Percentiles rank a stretch among this genome's conserved stretches.
Evolutionary conservation across 1,139 yeast species (phyloP).

Genomic region (Sugiyamaella neomexicana): DNA sequence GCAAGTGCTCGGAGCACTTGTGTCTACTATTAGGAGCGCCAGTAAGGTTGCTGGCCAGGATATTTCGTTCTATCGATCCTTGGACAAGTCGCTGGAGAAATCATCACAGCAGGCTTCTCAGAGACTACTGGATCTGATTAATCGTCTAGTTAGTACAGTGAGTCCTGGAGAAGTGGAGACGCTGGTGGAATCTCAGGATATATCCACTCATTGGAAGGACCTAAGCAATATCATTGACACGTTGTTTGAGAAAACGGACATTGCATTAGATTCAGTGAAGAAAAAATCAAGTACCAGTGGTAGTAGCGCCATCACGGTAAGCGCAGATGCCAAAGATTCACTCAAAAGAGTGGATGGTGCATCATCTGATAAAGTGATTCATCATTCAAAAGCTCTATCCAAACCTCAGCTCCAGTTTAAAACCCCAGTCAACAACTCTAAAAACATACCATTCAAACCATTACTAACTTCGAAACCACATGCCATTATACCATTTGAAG

Average conservation of each 20-base stretch:
- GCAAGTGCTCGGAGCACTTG: slow-evolving; percentile 27
- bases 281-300: slow-evolving; percentile 30
- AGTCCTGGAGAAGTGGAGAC: slow-evolving; percentile 41
- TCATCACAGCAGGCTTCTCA: slow-evolving; percentile 48
- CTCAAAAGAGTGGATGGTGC: slow-evolving; percentile 12
- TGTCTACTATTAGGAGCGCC: slow-evolving; percentile 62
- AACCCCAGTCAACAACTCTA: slow-evolving; percentile 64
- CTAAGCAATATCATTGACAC: slow-evolving; percentile 65
- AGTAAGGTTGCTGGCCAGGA: slow-evolving; percentile 78
- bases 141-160: slow-evolving; percentile 51
- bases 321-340: slow-evolving; percentile 16
- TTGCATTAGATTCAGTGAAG: slow-evolving; percentile 54
- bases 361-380: slow-evolving; percentile 25
- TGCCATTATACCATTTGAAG: slow-evolving; percentile 56
- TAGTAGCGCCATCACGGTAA: slow-evolving; percentile 22
- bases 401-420: slow-evolving; percentile 76
- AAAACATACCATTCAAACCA: slow-evolving; percentile 74
- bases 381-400: slow-evolving; percentile 45
- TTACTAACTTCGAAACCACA: slow-evolving; percentile 69
- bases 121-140: slow-evolving; percentile 54
- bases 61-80: slow-evolving; percentile 66
- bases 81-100: slow-evolving; percentile 55
- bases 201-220: slow-evolving; percentile 59
- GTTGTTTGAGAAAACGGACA: slow-evolving; percentile 72
- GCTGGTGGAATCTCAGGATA: slow-evolving; percentile 45